phyloP scores from a whole-genome alignment of 83 land plant genomes.

The Picea mariana region DNA sequence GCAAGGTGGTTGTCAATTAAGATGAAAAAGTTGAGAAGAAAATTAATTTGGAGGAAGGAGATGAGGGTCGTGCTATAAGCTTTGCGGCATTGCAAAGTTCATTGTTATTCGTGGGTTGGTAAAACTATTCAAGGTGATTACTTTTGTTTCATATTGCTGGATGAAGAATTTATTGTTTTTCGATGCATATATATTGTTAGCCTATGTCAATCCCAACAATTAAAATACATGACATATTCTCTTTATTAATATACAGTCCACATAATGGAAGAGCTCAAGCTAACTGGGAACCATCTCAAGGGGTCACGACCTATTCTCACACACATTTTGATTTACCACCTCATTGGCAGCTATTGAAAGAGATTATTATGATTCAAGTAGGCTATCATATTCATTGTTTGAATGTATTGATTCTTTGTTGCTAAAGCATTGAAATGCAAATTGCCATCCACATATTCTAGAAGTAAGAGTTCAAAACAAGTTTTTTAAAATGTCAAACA shows the following conservation, averaged over 20 bases:
- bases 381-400: neutral
- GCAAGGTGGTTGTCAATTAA: too few species aligned
- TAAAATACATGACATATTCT: neutral
- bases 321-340: conserved; percentile 83
- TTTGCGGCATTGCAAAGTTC: conserved; percentile 3
- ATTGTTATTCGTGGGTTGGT: neutral
- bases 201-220: neutral
- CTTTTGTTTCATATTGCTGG: neutral
- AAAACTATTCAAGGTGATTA: neutral
- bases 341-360: conserved; percentile 89
- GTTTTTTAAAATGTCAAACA: neutral
- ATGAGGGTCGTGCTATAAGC: neutral
- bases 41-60: too few species aligned
- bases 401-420: conserved; percentile 7
- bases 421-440: neutral
- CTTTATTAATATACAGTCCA: conserved; percentile 62
- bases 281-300: conserved; percentile 94
- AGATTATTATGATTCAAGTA: conserved; percentile 78
- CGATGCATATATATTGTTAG: neutral
- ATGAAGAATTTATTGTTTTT: neutral
- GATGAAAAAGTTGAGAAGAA: too few species aligned
- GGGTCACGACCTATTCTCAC: conserved; percentile 92
- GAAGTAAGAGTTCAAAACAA: neutral
- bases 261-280: conserved; percentile 97
- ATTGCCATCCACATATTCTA: neutral